Base-by-base conservation (phyloP, 176 grass and related monocot species). In the Aegilops longissima region DNA sequence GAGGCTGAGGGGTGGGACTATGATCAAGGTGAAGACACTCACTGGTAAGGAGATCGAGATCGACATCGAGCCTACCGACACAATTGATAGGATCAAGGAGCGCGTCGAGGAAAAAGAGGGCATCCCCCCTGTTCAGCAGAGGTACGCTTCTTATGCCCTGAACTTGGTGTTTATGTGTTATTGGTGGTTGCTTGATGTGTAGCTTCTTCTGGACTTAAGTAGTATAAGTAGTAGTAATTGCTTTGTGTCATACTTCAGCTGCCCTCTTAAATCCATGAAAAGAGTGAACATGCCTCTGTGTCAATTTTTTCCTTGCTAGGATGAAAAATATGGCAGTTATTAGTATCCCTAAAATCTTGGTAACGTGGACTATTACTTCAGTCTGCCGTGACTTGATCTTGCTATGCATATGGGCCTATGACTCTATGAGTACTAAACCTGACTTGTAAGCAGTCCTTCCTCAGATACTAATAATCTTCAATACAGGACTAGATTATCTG, bases 11-110 rank as follows among this genome's bases (percentile, higher is more conserved):
- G 88, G 86, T 73, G 88, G 82, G 20, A 93, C 70, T 40, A 85
- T 88, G 88, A 85, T 87, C 70, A 93, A 93, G 87, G 84, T 87
- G 80, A 93, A 87, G 76, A 85, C 84, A 79, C 84, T 90, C 20
- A 87, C 91, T 16, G 87, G 87, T 47, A 93, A 87, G 66, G 80
- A 93, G 30, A 85, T 93, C 35, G 87, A 93, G 56, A 90, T 90
- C 5, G 87, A 85, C 52, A 85, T 89, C 35, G 87, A 92, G 73
- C 91, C 79, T 47, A 87, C 80, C 1, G 76, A 90, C 78, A 87
- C 84, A 27, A 78, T 90, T 49, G 80, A 90, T 76, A 72, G 84
- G 44, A 89, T 93, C 85, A 88, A 93, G 78, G 88, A 93, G 73
- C 54, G 73, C 2, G 45, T 88, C n/a, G 82, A 90, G 86, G 92